Conservation (phyloP, 257 asterid species). For the Forsythia viridissima region DNA sequence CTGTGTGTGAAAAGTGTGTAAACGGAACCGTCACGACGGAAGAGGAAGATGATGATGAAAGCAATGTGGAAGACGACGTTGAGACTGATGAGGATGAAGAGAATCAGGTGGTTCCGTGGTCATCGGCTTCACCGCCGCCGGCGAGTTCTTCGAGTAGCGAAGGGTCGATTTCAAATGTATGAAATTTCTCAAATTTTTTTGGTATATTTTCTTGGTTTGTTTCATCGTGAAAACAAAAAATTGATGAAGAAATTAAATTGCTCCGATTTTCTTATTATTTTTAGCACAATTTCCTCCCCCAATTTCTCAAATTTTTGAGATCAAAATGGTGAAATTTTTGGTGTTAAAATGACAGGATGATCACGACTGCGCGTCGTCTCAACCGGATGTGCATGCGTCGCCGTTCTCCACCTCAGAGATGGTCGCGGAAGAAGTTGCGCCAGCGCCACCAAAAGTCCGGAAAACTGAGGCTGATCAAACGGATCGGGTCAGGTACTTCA, state of each 20-base stretch:
- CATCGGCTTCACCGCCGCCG: slow-evolving; percentile 29
- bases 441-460: slow-evolving; percentile 20
- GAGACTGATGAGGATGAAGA: slow-evolving; percentile 41
- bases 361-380: slow-evolving; percentile 20
- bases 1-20: slow-evolving; percentile 53
- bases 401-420: slow-evolving; percentile 5
- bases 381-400: not conserved
- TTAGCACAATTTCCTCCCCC: not conserved
- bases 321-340: not conserved
- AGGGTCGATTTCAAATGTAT: slow-evolving; percentile 37
- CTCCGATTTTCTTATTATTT: no score
- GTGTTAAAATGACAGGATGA: slow-evolving; percentile 30
- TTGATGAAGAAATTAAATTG: no score
- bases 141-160: slow-evolving; percentile 44
- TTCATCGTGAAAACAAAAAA: not conserved
- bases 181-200: not conserved
- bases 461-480: not conserved
- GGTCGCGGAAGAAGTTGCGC: slow-evolving; percentile 14
- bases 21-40: not conserved
- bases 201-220: not conserved
- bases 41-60: slow-evolving; percentile 7
- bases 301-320: not conserved
- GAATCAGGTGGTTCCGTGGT: slow-evolving; percentile 58
- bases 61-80: slow-evolving; percentile 20
- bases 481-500: slow-evolving; percentile 31